Evolutionary conservation across 352 stramenopile species (phyloP).

Genomic region (Phytophthora vignae): DNA sequence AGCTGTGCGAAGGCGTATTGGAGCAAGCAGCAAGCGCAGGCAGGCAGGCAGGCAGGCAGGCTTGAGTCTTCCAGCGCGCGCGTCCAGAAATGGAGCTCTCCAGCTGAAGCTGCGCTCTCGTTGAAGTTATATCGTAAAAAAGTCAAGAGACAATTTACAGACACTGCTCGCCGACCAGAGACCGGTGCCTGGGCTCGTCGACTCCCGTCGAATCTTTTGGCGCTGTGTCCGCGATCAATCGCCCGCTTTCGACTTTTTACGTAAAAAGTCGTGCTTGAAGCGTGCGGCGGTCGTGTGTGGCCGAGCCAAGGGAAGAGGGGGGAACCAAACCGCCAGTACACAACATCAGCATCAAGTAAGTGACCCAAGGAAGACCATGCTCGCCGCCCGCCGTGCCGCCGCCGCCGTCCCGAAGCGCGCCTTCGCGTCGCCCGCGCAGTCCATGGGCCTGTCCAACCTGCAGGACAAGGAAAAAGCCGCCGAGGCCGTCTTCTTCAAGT

Average conservation of each 20-base stretch:
- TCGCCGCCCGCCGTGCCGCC: constrained; percentile 66
- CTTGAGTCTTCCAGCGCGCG: neutral
- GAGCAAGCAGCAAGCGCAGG: neutral
- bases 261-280: constrained; percentile 41
- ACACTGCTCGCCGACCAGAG: constrained; percentile 21
- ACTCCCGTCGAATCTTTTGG: neutral
- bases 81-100: neutral
- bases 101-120: neutral
- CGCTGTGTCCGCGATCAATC: constrained; percentile 5
- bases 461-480: constrained; percentile 81
- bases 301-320: constrained; percentile 15
- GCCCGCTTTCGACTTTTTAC: constrained; percentile 26
- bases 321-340: constrained; percentile 27
- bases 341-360: constrained; percentile 20
- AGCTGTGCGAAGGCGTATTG: neutral
- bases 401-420: constrained; percentile 55
- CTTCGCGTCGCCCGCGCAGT: constrained; percentile 56
- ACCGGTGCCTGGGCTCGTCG: neutral
- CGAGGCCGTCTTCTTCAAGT: constrained; percentile 89
- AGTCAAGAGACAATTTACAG: neutral
- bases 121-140: constrained; percentile 40
- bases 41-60: neutral
- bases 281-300: constrained; percentile 29
- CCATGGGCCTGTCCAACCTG: constrained; percentile 58
- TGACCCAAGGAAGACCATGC: constrained; percentile 45